Percentiles rank a stretch among this genome's conserved stretches.
Conservation (phyloP, 208 protist species). For the Trypanosoma mega region DNA sequence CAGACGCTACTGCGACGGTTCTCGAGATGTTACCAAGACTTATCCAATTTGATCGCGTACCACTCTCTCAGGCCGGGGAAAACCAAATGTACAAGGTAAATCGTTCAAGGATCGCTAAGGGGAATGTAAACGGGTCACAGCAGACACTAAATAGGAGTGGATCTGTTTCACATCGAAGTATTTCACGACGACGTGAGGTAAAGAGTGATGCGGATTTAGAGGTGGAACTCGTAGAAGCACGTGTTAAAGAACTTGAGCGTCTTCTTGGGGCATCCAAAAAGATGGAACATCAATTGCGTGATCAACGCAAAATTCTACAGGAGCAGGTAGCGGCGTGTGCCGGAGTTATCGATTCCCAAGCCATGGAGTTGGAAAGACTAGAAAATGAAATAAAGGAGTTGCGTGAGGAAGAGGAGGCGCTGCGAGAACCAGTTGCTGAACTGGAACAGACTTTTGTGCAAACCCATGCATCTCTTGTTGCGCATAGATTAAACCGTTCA, state of each 20-base stretch:
- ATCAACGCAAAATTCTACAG: slow-evolving; percentile 45
- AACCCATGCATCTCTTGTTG: slow-evolving; percentile 70
- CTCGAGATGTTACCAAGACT: slow-evolving; percentile 45
- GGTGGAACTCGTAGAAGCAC: slow-evolving; percentile 45
- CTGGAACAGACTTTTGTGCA: slow-evolving; percentile 74
- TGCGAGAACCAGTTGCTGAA: slow-evolving; percentile 44
- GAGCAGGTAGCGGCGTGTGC: slow-evolving; percentile 58
- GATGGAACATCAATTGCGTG: slow-evolving; percentile 39
- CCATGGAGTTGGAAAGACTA: slow-evolving; percentile 44
- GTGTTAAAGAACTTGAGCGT: slow-evolving; percentile 63
- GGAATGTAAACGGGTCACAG: slow-evolving; percentile 2
- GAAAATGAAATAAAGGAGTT: slow-evolving; percentile 44
- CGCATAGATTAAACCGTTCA: slow-evolving; percentile 28
- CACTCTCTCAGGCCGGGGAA: slow-evolving; percentile 65
- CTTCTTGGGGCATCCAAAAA: slow-evolving; percentile 48
- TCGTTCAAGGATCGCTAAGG: slow-evolving; percentile 20
- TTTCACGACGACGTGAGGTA: neutral
- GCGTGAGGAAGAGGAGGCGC: slow-evolving; percentile 31
- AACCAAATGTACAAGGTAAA: slow-evolving; percentile 49
- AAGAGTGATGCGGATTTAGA: slow-evolving; percentile 31
- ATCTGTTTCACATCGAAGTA: neutral
- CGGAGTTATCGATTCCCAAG: slow-evolving; percentile 62
- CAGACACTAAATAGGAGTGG: slow-evolving; percentile 1
- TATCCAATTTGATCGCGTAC: slow-evolving; percentile 47
- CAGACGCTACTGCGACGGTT: slow-evolving; percentile 23